phyloP scores from a whole-genome alignment of 1,139 yeast species.

The Yamadazyma oceani region DNA sequence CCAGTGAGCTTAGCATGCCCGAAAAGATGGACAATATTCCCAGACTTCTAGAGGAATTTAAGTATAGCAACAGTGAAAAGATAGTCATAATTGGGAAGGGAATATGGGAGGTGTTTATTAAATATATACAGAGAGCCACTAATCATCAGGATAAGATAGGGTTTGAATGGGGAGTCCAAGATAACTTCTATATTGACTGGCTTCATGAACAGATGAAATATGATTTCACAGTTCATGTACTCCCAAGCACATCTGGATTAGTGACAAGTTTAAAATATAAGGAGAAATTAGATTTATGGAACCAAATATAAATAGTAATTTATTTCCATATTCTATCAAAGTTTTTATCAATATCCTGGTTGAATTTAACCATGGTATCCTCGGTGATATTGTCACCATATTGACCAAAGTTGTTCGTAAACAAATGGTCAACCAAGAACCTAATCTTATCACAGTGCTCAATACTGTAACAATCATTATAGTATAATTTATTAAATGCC shows the following conservation, averaged over 20 bases:
- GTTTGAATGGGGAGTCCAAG: conserved; percentile 58
- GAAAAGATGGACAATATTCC: conserved; percentile 64
- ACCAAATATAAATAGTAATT: conserved; percentile 4
- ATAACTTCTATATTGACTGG: conserved; percentile 16
- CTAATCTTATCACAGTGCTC: conserved; percentile 44
- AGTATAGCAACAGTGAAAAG: conserved; percentile 33
- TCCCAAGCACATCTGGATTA: conserved; percentile 79
- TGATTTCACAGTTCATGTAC: conserved; percentile 44
- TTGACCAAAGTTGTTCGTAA: conserved; percentile 40
- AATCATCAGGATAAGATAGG: conserved; percentile 11
- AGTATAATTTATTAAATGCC: conserved; percentile 37
- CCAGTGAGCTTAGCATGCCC: conserved; percentile 48
- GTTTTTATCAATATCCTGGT: conserved; percentile 32
- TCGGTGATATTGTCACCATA: conserved; percentile 35
- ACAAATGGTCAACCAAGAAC: conserved; percentile 36
- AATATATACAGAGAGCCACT: conserved; percentile 23
- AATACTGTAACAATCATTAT: conserved; percentile 39
- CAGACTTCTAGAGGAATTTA: conserved; percentile 48
- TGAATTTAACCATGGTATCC: conserved; percentile 25
- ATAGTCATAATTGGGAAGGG: conserved; percentile 74
- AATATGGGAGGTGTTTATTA: conserved; percentile 66
- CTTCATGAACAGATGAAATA: conserved; percentile 7
- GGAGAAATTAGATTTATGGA: conserved; percentile 54
- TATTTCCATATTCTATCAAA: conserved; percentile 38
- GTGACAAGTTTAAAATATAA: conserved; percentile 52